Evolutionary conservation across 2,329 filamentous ascomycete genomes (phyloP), one percentile per base, ranked within the genome.

Genomic region (Microsporum ferrugineum): DNA sequence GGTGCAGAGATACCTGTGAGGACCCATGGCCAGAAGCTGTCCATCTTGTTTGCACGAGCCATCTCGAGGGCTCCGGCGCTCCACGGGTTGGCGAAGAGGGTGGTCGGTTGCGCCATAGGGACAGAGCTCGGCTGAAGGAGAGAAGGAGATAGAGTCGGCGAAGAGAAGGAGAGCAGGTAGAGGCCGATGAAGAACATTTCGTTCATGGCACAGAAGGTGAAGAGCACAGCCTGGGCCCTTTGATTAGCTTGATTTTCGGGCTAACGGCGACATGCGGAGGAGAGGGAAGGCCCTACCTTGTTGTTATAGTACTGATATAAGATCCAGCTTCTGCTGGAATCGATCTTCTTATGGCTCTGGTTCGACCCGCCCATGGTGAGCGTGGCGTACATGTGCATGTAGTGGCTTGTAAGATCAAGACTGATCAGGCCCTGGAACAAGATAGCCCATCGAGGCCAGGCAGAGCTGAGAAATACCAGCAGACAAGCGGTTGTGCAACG

Each of bases 381-480:
- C 0, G 91, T 96, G 10, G 91, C 89, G 73, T 95, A 97, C 94
- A 99, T 99, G 78, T 99, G 94, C 80, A 97, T 92, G 73, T 97
- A 99, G 76, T 99, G 94, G 73, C 91, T 96, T 33, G 94, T 88
- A 66, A 99, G 82, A 75, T 99, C 94, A 69, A 99, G 78, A 60
- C 88, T 88, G 74, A 99, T 96, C 71, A 99, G 78, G 51, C 87
- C 84, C 79, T 99, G 94, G 82, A 99, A 99, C 62, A 97, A 71
- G 67, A 97, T 91, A 66, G 89, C 86, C 87, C 90, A 97, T 61
- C 91, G 84, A 3, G 94, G 94, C 77, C 95, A 99, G 23, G 94
- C 94, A 12, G 90, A 95, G 45, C 89, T 90, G 64, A 99, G 78
- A 79, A 97, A 99, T 58, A 97, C 91, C 57, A 99, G 84, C 68